Evolutionary conservation across 2,329 filamentous ascomycete genomes (phyloP), one percentile per base, ranked within the genome.

Genomic region (Penicillium sp.): DNA sequence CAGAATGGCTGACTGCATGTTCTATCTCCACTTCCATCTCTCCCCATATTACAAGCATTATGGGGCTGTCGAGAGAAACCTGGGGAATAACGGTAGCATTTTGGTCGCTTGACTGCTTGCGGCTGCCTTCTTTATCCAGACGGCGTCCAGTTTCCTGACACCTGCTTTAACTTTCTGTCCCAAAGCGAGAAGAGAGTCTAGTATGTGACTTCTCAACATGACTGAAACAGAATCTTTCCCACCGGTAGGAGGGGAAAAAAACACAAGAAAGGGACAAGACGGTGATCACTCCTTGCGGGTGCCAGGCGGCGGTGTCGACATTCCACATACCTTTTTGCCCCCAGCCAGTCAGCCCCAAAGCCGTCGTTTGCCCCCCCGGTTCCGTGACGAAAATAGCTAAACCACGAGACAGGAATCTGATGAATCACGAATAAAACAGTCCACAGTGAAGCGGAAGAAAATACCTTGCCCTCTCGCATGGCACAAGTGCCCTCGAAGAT

Each of bases 311-410:
- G 45, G 45, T 54, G 53, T 49, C 48, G 39, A n/a, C 49, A 28
- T 37, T 36, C 42, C 42, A 36, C 46, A 47, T 43, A 43, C 29
- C 18, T 38, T 11, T 32, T 32, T 32, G 29, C 29, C 29, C 29
- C 29, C 7, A 32, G 29, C 29, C 29, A 32, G 29, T 11, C 29
- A 7, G 8, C 29, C 29, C 29, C 3, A 5, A 32, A 32, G 29
- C 9, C 28, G 28, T 8, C 28, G 25, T 26, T 33, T 27, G 11
- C 26, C 26, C 43, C 18, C 43, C 34, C 34, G 26, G n/a, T 51
- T 56, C 63, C 56, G 60, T 64, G 61, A 58, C 62, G 55, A 60
- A 63, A 63, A 50, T 57, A 66, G 61, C 50, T 57, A 52, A 54
- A 55, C 56, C 47, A 50, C 51, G 52, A 53, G 33, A 36, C 26